Base-by-base conservation (phyloP, 495 filamentous ascomycete genomes). In the Letharia columbiana region DNA sequence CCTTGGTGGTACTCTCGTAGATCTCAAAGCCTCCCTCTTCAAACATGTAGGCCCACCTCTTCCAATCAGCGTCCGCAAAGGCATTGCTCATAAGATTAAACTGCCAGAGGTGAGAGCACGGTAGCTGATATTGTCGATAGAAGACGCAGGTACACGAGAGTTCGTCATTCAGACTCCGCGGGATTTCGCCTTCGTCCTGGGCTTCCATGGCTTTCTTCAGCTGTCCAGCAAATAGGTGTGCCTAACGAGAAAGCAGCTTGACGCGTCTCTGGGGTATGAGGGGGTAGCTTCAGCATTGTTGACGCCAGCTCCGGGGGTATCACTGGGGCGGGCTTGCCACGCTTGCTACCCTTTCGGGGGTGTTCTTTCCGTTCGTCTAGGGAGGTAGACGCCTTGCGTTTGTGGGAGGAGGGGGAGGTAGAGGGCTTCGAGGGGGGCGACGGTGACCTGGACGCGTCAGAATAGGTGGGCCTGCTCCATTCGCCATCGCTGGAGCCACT, bases 1-100 rank as follows among this genome's bases (percentile, higher is more conserved):
- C 50, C n/a, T 47, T 64, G 13, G 39, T 64, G n/a, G n/a, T 64
- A 35, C 37, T 20, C 47, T 63, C 33, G 33, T 63, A 63, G 40
- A 63, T 31, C 31, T 63, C 33, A 40, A 63, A 63, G 23, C 31
- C 40, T 13, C n/a, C 20, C 2, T 63, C 23, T 35, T 63, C 33
- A 40, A 63, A 63, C 35, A 63, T 35, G n/a, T 49, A 63, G 15
- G 10, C 7, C 10, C n/a, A 63, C n/a, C 44, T 47, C 44, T 63
- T 23, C 4, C n/a, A 63, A 35, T 63, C 11, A n/a, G 6, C 28
- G 15, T 18, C 12, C 0, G 20, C 4, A 2, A 63, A 63, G 0
- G 33, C 17, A n/a, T 47, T 52, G 7, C 9, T 47, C 12, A 63
- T 49, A 0, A 52, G 20, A 13, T 63, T 47, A 23, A 33, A 63